phyloP scores from a whole-genome alignment of 164 flowering plant genomes.

The Macadamia tetraphylla region DNA sequence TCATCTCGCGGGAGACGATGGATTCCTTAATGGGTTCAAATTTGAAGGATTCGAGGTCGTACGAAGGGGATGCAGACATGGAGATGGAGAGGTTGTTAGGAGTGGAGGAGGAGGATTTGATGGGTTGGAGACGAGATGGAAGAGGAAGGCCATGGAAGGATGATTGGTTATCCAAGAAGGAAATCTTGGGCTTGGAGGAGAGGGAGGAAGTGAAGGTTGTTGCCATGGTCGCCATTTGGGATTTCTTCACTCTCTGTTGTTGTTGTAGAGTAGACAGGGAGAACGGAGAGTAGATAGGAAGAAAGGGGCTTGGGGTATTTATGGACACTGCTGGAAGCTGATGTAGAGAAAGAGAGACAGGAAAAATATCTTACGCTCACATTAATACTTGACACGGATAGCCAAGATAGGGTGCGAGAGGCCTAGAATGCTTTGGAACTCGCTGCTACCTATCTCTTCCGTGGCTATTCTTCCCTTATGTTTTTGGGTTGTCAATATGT shows the following conservation, averaged over 20 bases:
- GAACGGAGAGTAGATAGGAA: background rate
- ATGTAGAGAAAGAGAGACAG: too few relatives aligned
- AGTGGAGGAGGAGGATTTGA: constrained; percentile 14
- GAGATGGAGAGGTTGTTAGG: constrained; percentile 12
- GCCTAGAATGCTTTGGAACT: too few relatives aligned
- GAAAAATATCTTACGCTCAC: too few relatives aligned
- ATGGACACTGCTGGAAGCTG: too few relatives aligned
- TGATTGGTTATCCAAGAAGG: constrained; percentile 24
- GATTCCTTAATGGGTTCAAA: constrained; percentile 83
- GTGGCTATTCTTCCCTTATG: too few relatives aligned
- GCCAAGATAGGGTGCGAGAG: too few relatives aligned
- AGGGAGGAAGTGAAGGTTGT: constrained; percentile 19
- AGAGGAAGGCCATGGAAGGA: constrained; percentile 29
- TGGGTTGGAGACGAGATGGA: constrained; percentile 15
- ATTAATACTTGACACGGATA: too few relatives aligned
- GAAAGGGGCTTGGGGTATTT: background rate
- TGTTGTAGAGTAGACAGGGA: background rate
- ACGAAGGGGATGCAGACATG: constrained; percentile 30
- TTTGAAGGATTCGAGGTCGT: constrained; percentile 46
- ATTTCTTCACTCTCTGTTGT: background rate
- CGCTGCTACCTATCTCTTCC: too few relatives aligned
- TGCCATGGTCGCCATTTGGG: constrained; percentile 27
- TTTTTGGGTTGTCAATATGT: too few relatives aligned
- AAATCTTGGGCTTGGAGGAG: constrained; percentile 25
- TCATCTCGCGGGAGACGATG: constrained; percentile 88